Conservation (phyloP, 345 rosid species). For the Geranium brycei region DNA sequence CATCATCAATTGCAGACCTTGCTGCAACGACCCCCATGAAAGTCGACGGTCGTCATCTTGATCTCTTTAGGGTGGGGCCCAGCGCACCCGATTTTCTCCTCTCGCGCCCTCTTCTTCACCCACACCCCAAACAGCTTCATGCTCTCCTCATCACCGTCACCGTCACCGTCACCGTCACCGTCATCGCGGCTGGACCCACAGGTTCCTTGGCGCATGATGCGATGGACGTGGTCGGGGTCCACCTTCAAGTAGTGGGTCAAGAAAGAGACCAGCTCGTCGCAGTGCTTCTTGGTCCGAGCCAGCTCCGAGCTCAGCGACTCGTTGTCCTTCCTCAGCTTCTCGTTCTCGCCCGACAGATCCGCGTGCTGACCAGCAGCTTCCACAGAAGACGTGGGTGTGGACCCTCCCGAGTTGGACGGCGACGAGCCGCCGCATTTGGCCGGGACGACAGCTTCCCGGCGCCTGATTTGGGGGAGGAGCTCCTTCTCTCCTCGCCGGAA, state of each 20-base stretch:
- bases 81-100: slow-evolving; percentile 33
- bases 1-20: slow-evolving; percentile 51
- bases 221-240: slow-evolving; percentile 53
- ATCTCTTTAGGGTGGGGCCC: slow-evolving; percentile 45
- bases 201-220: slow-evolving; percentile 42
- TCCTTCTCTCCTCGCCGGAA: slow-evolving; percentile 28
- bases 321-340: slow-evolving; percentile 66
- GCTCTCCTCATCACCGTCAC: slow-evolving; percentile 27
- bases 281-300: slow-evolving; percentile 62
- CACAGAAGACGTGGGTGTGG: slow-evolving; percentile 66
- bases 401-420: slow-evolving; percentile 62
- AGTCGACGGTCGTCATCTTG: slow-evolving; percentile 22
- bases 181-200: slow-evolving; percentile 13
- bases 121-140: slow-evolving; percentile 80
- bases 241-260: slow-evolving; percentile 50
- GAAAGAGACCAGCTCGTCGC: slow-evolving; percentile 59
- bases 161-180: slow-evolving; percentile 12
- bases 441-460: slow-evolving; percentile 35
- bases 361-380: no score
- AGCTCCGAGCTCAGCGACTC: slow-evolving; percentile 58
- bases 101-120: slow-evolving; percentile 31
- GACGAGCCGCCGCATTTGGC: slow-evolving; percentile 24
- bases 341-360: slow-evolving; percentile 72
- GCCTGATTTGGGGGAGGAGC: slow-evolving; percentile 25
- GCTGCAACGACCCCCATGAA: slow-evolving; percentile 34